phyloP scores from a whole-genome alignment of 2,329 filamentous ascomycete genomes.

The Claviceps capensis region DNA sequence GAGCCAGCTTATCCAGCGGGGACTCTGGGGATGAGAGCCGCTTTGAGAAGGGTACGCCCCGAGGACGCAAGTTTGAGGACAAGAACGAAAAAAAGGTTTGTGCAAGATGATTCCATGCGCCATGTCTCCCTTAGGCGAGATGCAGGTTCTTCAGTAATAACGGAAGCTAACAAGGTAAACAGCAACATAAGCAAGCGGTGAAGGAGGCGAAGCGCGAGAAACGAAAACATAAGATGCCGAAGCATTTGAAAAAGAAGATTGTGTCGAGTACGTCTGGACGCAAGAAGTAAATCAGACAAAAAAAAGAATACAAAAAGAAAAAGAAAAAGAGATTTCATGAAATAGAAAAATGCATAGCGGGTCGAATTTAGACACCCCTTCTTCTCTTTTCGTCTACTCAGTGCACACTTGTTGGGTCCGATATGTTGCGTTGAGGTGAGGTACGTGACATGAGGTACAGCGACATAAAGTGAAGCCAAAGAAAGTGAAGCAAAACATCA shows the following conservation, averaged over 20 bases:
- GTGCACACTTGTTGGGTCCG: no score
- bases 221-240: constrained; percentile 89
- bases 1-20: constrained; percentile 30
- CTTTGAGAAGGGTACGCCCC: constrained; percentile 54
- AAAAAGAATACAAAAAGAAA: constrained; percentile 1
- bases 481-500: no score
- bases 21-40: constrained; percentile 34
- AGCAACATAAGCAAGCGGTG: constrained; percentile 69
- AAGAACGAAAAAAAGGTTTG: constrained; percentile 73
- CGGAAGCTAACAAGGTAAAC: not conserved
- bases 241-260: constrained; percentile 85
- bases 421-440: no score
- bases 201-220: constrained; percentile 95
- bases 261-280: constrained; percentile 48
- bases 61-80: constrained; percentile 78
- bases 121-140: no score
- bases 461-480: no score
- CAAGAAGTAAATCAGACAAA: constrained; percentile 36
- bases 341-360: no score
- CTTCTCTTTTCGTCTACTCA: no score
- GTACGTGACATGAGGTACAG: no score
- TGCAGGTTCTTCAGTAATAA: no score
- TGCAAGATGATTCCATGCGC: not conserved
- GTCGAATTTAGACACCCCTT: no score
- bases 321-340: no score